A percentile compares a stretch with the other conserved stretches of the same genome.
Conservation (phyloP, 441 rosid species). For the Adansonia madagascariensis region DNA sequence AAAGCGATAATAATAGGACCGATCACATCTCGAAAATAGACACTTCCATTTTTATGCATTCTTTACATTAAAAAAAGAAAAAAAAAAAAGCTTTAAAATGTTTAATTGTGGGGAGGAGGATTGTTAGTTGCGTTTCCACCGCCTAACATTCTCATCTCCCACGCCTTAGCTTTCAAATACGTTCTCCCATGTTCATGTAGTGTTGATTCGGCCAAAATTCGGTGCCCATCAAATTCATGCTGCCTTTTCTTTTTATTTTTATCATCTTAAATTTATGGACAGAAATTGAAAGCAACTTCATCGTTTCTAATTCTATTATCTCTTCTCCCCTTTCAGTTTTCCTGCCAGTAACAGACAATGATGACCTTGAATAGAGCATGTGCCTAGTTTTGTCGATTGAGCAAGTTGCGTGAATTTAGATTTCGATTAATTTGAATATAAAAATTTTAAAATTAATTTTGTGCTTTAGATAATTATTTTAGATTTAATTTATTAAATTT, state of each 20-base stretch:
- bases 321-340: neutral
- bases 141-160: neutral
- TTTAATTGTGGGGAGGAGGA: neutral
- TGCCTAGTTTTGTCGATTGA: neutral
- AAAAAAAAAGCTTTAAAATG: neutral
- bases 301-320: neutral
- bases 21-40: slow-evolving; percentile 1
- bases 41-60: neutral
- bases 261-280: neutral
- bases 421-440: too few relatives aligned
- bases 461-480: too few relatives aligned
- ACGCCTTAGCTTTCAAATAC: neutral
- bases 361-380: too few relatives aligned
- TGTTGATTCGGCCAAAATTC: too few relatives aligned
- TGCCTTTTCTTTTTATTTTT: neutral
- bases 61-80: neutral
- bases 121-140: neutral
- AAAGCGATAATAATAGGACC: neutral
- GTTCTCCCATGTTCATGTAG: neutral
- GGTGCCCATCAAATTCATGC: too few relatives aligned
- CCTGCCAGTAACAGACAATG: neutral
- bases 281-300: neutral
- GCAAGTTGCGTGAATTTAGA: too few relatives aligned
- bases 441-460: too few relatives aligned
- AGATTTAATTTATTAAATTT: too few relatives aligned